These are phyloP conservation scores for Tylopilus subfusipes DNA, from an alignment of 768 basidiomycete species.

Conservation along the genomic window DNA sequence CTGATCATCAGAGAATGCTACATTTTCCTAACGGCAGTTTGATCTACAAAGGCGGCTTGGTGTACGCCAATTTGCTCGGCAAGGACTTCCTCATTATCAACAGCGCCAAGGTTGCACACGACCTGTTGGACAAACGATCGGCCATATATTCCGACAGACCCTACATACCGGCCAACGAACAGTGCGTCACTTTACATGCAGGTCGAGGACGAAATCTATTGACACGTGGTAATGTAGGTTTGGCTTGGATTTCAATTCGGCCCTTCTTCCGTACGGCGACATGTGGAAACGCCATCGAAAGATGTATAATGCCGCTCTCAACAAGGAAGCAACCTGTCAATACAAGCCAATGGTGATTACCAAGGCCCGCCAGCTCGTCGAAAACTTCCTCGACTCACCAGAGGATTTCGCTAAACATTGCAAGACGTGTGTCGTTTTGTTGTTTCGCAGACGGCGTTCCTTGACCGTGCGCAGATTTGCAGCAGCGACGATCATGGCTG, in stretches of 20 bases:
- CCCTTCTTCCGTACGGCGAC: conserved; percentile 29
- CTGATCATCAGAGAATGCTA: background rate
- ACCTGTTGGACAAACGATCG: conserved; percentile 27
- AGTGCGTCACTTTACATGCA: conserved; percentile 6
- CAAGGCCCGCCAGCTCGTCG: conserved; percentile 22
- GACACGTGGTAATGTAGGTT: conserved; percentile 15
- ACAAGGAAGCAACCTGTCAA: conserved; percentile 6
- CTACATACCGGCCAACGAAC: conserved; percentile 16
- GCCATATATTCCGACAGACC: conserved; percentile 28
- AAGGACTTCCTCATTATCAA: conserved; percentile 29
- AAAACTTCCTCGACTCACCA: conserved; percentile 20
- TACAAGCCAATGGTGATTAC: conserved; percentile 16
- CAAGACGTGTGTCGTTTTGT: conserved; percentile 21
- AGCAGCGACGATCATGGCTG: conserved; percentile 22
- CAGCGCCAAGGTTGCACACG: conserved; percentile 18
- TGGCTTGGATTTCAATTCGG: conserved; percentile 30
- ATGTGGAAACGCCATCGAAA: conserved; percentile 32
- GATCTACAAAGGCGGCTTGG: conserved; percentile 17
- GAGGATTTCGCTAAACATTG: conserved; percentile 16
- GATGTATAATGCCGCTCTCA: conserved; percentile 20
- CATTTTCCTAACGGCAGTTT: background rate
- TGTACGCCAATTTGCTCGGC: conserved; percentile 27
- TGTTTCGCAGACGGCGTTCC: background rate
- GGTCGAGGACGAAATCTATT: background rate
- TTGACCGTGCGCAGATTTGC: conserved; percentile 17